Conservation (phyloP, 2,329 filamentous ascomycete species). For the Alternaria dauci region DNA sequence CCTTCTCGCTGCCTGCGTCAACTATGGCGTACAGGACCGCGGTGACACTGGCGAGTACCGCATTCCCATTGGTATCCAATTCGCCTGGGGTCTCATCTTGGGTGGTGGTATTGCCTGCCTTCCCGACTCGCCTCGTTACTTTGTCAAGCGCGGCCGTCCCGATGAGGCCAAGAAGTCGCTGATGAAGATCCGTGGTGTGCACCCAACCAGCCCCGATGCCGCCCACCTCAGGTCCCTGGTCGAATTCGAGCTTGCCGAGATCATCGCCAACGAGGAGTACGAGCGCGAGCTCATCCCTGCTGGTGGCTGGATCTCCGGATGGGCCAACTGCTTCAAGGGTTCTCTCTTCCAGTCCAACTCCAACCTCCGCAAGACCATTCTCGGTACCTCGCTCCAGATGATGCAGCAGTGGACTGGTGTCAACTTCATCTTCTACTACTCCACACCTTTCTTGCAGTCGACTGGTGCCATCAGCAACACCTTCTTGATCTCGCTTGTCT, state of each 20-base stretch:
- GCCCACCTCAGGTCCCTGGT: constrained; percentile 48
- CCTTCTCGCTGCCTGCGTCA: constrained; percentile 76
- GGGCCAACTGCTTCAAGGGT: constrained; percentile 71
- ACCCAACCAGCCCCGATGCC: not conserved
- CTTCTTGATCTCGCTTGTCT: constrained; percentile 85
- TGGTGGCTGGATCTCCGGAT: constrained; percentile 54
- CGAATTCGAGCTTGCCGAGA: constrained; percentile 80
- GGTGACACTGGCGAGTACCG: constrained; percentile 71
- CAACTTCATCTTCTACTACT: constrained; percentile 75
- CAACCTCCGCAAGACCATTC: constrained; percentile 58
- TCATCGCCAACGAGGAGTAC: constrained; percentile 89
- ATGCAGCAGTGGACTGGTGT: constrained; percentile 74
- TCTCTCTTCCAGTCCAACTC: constrained; percentile 60
- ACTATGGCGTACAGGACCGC: constrained; percentile 73
- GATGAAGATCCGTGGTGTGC: constrained; percentile 6
- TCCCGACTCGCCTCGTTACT: constrained; percentile 87
- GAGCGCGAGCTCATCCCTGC: constrained; percentile 66
- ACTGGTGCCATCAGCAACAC: constrained; percentile 77
- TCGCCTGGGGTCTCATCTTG: constrained; percentile 81
- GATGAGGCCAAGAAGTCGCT: constrained; percentile 60
- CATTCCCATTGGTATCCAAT: constrained; percentile 82
- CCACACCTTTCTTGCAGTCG: constrained; percentile 79
- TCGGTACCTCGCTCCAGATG: constrained; percentile 60
- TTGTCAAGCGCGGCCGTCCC: constrained; percentile 82
- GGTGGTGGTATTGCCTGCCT: constrained; percentile 75